Evolutionary conservation across 768 basidiomycete genomes (phyloP), one percentile per base, ranked within the genome.

Genomic region (Baorangia bicolor): DNA sequence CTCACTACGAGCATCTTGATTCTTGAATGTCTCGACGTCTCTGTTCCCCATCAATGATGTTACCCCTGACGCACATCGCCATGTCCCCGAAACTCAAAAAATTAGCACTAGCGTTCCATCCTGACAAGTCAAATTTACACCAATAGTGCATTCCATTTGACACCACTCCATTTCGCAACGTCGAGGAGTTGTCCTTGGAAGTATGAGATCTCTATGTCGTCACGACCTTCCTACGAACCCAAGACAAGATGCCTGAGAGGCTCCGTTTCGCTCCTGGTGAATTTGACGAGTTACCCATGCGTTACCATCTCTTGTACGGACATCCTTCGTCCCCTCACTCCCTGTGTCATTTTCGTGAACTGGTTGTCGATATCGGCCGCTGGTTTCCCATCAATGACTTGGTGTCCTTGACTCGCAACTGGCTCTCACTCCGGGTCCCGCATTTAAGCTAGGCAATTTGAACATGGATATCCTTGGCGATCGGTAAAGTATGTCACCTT

Each of bases 311-410:
- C 27, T 27, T 30, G 2, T 34, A 39, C 13, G 43, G 43, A 54
- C 27, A 31, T 31, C 2, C 31, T 49, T 20, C 39, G 34, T 28
- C 45, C 50, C 4, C 51, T 60, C 21, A 23, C 27, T 23, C 46
- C 33, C 20, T 59, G 1, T 11, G 2, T 33, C 40, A 16, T 18
- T 51, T 60, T 14, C 27, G 23, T 18, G 9, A 13, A 18, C 37
- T 53, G 2, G 28, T 8, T 0, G 1, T 59, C 13, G 23, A 59
- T n/a, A n/a, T 43, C 11, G 30, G 50, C n/a, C 13, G 3, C 16
- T 58, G 49, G 50, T 25, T 54, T n/a, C 46, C 51, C 4, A 30
- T 60, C 14, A 43, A 60, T 27, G 40, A 44, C 9, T 31, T 56
- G 23, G 10, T 21, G 16, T 39, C 45, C 35, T 14, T 61, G 35